Percentiles rank a stretch among this genome's conserved stretches.
Evolutionary conservation across 495 filamentous ascomycete genomes (phyloP).

Genomic region (Podospora didyma): DNA sequence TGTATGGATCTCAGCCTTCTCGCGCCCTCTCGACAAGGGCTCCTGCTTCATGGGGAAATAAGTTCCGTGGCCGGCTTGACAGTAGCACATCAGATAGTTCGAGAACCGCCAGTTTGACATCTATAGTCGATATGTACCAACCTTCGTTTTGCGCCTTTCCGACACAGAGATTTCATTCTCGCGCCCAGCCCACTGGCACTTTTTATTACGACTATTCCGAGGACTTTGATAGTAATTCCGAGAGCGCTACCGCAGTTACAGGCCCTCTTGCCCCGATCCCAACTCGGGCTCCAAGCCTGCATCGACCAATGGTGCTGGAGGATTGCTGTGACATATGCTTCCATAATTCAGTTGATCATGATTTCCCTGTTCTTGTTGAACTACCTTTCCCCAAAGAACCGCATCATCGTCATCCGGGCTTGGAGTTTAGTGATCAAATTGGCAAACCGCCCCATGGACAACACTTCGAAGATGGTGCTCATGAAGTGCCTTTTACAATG

Average conservation of each 20-base stretch:
- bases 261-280: constrained; percentile 33
- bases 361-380: background rate
- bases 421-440: background rate
- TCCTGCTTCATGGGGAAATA: constrained; percentile 1
- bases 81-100: constrained; percentile 13
- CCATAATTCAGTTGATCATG: background rate
- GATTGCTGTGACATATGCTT: constrained; percentile 25
- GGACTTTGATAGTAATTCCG: constrained; percentile 34
- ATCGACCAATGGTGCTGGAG: constrained; percentile 22
- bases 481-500: background rate
- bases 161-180: background rate
- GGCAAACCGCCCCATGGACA: background rate
- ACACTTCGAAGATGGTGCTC: background rate
- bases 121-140: constrained; percentile 39
- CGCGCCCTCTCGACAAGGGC: constrained; percentile 1
- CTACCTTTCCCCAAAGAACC: background rate
- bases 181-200: constrained; percentile 1
- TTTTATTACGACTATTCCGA: constrained; percentile 53
- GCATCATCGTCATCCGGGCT: background rate
- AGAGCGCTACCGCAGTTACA: constrained; percentile 12
- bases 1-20: constrained; percentile 22
- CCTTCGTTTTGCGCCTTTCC: constrained; percentile 19
- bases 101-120: constrained; percentile 37
- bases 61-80: constrained; percentile 3
- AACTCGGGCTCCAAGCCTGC: constrained; percentile 26